Evolutionary conservation across 805 yeast species (phyloP), one percentile per base, ranked within the genome.

Genomic region (Ogataea dorogensis): DNA sequence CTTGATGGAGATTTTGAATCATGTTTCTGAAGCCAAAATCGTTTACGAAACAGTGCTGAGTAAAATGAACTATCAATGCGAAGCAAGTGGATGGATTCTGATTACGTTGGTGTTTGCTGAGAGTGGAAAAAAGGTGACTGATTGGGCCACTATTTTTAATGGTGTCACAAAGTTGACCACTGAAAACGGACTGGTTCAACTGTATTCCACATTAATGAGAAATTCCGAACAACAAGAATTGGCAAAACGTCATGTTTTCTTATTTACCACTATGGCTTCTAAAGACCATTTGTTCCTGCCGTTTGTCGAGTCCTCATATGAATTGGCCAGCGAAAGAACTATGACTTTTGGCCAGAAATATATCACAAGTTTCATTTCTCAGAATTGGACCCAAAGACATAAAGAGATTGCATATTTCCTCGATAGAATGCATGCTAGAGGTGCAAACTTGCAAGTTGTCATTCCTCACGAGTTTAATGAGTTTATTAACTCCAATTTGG

Each of bases 41-140:
- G 55, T 80, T 16, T 77, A 78, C 45, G 50, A 51, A 0, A 40
- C 61, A 3, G 46, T 64, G 1, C n/a, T 61, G n/a, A 44, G 48
- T 2, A 32, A 36, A 5, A 26, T 58, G 10, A 31, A 37, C 16
- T 36, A 35, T 19, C 38, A 42, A 11, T 38, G 41, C 11, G 28
- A 59, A 3, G 63, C 68, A 6, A 55, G 61, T 13, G 52, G 65
- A 4, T 71, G 69, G 44, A 36, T 79, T 2, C 47, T 79, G 25
- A 54, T 70, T 0, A 57, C 80, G 0, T 53, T 82, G 32, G 54
- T 70, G 0, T 84, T 80, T 58, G 78, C 85, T 3, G 89, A 82
- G 42, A 77, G 86, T 30, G 93, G 93, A 49, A 71, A 59, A 42
- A 81, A 79, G 50, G 69, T 81, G 3, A 51, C 67, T 1, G 60